Evolutionary conservation across 352 stramenopile genomes (phyloP).

Genomic region (Globisporangium splendens): DNA sequence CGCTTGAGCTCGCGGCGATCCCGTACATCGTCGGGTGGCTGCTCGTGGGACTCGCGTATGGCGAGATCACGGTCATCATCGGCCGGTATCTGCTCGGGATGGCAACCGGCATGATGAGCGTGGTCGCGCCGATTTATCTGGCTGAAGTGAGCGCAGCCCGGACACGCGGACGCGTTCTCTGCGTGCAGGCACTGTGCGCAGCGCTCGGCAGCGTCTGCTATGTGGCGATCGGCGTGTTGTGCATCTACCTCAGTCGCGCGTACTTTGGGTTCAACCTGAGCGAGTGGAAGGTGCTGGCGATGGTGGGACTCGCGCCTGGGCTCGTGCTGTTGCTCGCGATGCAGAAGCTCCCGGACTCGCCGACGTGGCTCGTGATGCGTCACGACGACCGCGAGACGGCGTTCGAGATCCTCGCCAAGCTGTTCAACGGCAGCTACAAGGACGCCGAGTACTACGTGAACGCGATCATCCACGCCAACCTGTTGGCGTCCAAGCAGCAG

Average conservation of each 20-base stretch:
- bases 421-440: constrained; percentile 48
- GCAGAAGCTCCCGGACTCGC: constrained; percentile 72
- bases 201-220: constrained; percentile 43
- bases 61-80: constrained; percentile 60
- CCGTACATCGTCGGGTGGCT: constrained; percentile 75
- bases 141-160: constrained; percentile 63
- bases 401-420: constrained; percentile 52
- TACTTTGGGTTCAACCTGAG: constrained; percentile 79
- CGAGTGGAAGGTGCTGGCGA: constrained; percentile 72
- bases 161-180: constrained; percentile 57
- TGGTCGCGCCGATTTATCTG: constrained; percentile 66
- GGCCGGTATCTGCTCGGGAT: constrained; percentile 62
- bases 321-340: constrained; percentile 54
- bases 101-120: constrained; percentile 50
- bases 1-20: constrained; percentile 71
- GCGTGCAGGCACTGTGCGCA: constrained; percentile 32
- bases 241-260: constrained; percentile 57
- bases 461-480: constrained; percentile 65
- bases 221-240: constrained; percentile 48
- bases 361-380: constrained; percentile 69
- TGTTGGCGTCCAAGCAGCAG: constrained; percentile 36
- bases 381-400: constrained; percentile 69
- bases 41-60: constrained; percentile 57
- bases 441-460: constrained; percentile 69
- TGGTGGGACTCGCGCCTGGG: constrained; percentile 43